These are phyloP conservation scores for Alternaria sp. DNA, from an alignment of 2,329 filamentous ascomycete genomes.

Conservation along the genomic window DNA sequence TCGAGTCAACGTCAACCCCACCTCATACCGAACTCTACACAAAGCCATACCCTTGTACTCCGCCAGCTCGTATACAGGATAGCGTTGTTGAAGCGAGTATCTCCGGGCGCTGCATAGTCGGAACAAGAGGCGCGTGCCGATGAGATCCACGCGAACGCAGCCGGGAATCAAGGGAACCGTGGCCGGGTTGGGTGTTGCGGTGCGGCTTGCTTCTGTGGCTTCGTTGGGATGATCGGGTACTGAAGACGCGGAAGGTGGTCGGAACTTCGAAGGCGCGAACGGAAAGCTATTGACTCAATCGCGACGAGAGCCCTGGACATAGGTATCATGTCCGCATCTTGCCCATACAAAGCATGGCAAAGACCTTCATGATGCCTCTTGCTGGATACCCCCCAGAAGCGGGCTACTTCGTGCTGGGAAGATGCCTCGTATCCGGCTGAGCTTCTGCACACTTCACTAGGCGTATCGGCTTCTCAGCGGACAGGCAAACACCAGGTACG, in stretches of 20 bases:
- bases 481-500: not conserved
- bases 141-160: not conserved
- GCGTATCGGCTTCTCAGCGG: not conserved
- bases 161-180: not conserved
- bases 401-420: not conserved
- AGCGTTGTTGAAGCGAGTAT: not conserved
- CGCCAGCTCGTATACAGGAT: not conserved
- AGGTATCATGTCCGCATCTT: not conserved
- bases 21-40: not conserved
- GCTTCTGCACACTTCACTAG: not conserved
- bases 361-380: not conserved
- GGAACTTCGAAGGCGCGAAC: not conserved
- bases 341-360: not conserved
- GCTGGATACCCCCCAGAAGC: not conserved
- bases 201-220: not conserved
- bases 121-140: not conserved
- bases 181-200: not conserved
- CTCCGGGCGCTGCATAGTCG: not conserved
- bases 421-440: not conserved
- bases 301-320: not conserved
- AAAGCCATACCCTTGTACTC: not conserved
- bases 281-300: not conserved
- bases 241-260: not conserved
- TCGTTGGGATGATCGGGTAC: not conserved
- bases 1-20: not conserved